Conservation (phyloP, 2,329 filamentous ascomycete species). For the Arthrobotrys pseudoclavata region DNA sequence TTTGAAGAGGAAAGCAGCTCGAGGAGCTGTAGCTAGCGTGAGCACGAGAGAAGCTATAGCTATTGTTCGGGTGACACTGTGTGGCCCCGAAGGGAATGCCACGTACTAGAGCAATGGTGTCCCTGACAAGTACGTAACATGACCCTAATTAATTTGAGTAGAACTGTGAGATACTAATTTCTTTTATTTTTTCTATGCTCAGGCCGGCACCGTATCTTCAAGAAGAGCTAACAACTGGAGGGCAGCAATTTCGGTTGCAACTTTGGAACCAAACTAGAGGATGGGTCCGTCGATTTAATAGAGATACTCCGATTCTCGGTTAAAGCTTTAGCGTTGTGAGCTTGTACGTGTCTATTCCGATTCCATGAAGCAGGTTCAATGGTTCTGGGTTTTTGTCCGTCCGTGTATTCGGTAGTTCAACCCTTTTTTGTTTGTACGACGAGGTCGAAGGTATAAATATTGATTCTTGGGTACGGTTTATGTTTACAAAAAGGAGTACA, state of each 20-base stretch:
- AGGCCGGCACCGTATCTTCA: not conserved
- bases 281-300: not conserved
- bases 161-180: not conserved
- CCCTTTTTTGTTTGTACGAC: not conserved
- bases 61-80: constrained; percentile 61
- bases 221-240: not conserved
- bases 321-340: not conserved
- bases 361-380: no score
- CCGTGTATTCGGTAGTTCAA: not conserved
- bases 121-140: constrained; percentile 59
- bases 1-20: constrained; percentile 57
- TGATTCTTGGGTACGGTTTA: not conserved
- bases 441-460: not conserved
- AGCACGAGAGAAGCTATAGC: constrained; percentile 61
- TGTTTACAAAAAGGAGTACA: not conserved
- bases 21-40: constrained; percentile 60
- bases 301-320: not conserved
- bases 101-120: constrained; percentile 61
- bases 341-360: not conserved
- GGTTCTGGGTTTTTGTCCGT: no score
- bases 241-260: not conserved
- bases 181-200: not conserved
- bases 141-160: no score
- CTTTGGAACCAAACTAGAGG: not conserved
- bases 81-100: constrained; percentile 63